Percentiles rank a stretch among this genome's conserved stretches.
These are phyloP conservation scores for Panaeolus papilionaceus DNA, from an alignment of 768 basidiomycete species.

Conservation along the genomic window DNA sequence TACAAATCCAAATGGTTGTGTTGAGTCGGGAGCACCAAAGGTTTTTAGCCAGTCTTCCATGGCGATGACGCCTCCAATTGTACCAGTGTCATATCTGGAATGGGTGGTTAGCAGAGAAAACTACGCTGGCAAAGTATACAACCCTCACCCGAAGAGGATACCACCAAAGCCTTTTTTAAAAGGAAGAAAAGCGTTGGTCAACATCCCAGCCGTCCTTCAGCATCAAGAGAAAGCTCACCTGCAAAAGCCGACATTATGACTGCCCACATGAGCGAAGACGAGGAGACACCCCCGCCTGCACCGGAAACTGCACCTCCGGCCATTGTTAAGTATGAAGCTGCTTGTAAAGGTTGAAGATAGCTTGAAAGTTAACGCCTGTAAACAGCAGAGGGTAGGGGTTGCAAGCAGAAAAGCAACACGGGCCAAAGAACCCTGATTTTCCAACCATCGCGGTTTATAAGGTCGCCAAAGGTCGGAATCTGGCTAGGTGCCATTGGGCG, in stretches of 20 bases:
- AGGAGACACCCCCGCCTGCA: constrained; percentile 35
- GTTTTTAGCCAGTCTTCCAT: constrained; percentile 64
- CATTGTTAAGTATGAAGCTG: constrained; percentile 20
- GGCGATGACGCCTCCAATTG: constrained; percentile 75
- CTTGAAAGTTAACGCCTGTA: constrained; percentile 4
- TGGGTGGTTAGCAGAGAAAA: neutral
- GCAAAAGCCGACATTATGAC: constrained; percentile 45
- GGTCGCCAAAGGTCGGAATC: neutral
- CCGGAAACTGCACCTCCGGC: constrained; percentile 41
- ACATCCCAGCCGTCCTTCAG: neutral
- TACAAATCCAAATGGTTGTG: constrained; percentile 27
- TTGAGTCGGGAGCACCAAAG: constrained; percentile 43
- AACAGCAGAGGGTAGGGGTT: neutral
- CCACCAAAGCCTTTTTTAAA: constrained; percentile 44
- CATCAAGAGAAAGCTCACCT: constrained; percentile 27
- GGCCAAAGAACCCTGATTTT: neutral
- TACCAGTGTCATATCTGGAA: constrained; percentile 74
- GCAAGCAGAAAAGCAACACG: neutral
- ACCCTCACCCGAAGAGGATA: constrained; percentile 47
- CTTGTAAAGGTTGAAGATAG: constrained; percentile 1
- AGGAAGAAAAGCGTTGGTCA: neutral
- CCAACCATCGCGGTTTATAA: neutral
- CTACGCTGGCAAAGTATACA: neutral
- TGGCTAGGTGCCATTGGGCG: neutral
- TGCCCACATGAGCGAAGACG: constrained; percentile 39